These are phyloP conservation scores for Magnaporthiopsis rhizophila DNA, from an alignment of 2,329 filamentous ascomycete genomes.

Conservation along the genomic window DNA sequence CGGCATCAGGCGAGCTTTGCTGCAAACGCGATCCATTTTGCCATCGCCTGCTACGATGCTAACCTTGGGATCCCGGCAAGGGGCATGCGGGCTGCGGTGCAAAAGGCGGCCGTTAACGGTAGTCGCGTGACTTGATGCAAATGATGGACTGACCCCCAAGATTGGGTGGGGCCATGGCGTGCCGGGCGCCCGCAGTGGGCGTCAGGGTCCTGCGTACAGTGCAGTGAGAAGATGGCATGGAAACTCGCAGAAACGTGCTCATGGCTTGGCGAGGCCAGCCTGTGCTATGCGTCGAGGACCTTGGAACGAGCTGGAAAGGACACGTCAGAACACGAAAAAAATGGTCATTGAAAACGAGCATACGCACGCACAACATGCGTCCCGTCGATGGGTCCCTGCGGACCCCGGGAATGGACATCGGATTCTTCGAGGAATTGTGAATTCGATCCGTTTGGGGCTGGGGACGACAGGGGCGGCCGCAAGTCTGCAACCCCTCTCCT, in stretches of 20 bases:
- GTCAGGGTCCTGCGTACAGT: neutral
- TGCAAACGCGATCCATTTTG: neutral
- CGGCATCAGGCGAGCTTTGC: constrained; percentile 7
- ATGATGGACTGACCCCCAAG: constrained; percentile 8
- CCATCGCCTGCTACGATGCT: neutral
- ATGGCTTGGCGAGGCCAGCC: neutral
- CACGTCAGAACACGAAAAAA: neutral
- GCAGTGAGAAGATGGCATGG: neutral
- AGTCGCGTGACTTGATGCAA: constrained; percentile 14
- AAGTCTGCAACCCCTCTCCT: too few species aligned
- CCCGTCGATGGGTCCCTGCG: too few species aligned
- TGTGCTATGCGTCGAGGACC: neutral
- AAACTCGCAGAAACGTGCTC: constrained; percentile 1
- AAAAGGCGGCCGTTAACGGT: neutral
- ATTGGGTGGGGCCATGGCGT: constrained; percentile 1
- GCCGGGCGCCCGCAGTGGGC: too few species aligned
- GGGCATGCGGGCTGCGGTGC: neutral
- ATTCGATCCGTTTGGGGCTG: too few species aligned
- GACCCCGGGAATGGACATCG: too few species aligned
- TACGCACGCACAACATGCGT: too few species aligned
- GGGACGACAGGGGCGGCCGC: too few species aligned
- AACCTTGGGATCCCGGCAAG: neutral
- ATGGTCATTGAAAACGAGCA: too few species aligned
- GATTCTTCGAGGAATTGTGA: too few species aligned
- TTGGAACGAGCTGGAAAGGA: neutral